phyloP scores from a whole-genome alignment of 805 yeast species.

The Ogataea saltuana region DNA sequence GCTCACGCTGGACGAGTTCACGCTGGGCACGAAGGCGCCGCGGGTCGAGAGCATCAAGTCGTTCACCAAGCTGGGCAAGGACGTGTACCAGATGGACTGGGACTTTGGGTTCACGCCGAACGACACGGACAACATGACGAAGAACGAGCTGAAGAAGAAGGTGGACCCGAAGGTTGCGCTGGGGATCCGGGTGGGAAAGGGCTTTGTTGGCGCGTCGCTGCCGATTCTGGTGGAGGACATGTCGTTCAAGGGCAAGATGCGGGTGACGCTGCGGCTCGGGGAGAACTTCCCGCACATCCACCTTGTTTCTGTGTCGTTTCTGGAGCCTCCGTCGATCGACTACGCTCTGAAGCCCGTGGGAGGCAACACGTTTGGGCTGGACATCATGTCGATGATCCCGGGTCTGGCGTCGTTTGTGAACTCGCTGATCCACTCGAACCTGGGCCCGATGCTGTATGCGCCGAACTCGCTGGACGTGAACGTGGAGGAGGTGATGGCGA shows the following conservation, averaged over 20 bases:
- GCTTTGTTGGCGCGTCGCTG: constrained; percentile 70
- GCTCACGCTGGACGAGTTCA: constrained; percentile 70
- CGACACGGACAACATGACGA: constrained; percentile 83
- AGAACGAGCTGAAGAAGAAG: constrained; percentile 65
- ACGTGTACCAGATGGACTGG: constrained; percentile 82
- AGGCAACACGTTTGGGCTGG: constrained; percentile 85
- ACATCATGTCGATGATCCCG: constrained; percentile 81
- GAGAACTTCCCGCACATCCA: constrained; percentile 78
- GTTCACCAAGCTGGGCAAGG: constrained; percentile 66
- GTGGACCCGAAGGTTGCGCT: constrained; percentile 79
- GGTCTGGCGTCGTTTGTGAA: constrained; percentile 76
- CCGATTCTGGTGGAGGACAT: constrained; percentile 83
- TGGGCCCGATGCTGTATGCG: constrained; percentile 78
- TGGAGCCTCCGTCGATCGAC: constrained; percentile 78
- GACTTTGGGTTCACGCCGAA: constrained; percentile 77
- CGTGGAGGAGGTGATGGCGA: constrained; percentile 69
- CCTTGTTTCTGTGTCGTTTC: constrained; percentile 65
- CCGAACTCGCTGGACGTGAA: constrained; percentile 79
- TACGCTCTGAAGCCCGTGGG: constrained; percentile 84
- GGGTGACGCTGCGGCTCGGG: constrained; percentile 60
- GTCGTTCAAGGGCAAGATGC: constrained; percentile 71
- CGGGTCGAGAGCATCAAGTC: constrained; percentile 70
- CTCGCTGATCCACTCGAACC: constrained; percentile 63
- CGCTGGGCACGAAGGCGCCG: constrained; percentile 81
- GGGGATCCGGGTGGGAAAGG: constrained; percentile 80